Evolutionary conservation across 305 asterid species (phyloP).

Genomic region (Plantago coronopus): DNA sequence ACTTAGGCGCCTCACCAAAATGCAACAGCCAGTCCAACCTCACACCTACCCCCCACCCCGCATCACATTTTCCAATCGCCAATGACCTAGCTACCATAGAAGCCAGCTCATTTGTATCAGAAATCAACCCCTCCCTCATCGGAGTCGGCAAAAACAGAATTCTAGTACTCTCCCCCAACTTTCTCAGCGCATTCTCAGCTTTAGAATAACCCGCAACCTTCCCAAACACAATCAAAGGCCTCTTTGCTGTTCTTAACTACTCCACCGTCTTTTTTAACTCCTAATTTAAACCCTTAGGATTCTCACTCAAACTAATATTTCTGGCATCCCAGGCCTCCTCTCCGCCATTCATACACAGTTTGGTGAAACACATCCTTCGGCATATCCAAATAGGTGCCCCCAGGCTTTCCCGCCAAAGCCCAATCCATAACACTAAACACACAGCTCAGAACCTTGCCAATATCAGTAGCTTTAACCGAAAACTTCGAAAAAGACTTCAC

Average conservation of each 20-base stretch:
- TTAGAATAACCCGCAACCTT: conserved; percentile 79
- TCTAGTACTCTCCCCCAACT: conserved; percentile 60
- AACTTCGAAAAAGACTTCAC: conserved; percentile 69
- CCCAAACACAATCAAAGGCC: conserved; percentile 85
- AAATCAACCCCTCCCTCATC: conserved; percentile 77
- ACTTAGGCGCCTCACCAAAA: conserved; percentile 85
- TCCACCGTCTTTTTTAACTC: conserved; percentile 57
- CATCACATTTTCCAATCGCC: conserved; percentile 84
- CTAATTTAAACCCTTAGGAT: conserved; percentile 30
- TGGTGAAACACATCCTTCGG: conserved; percentile 79
- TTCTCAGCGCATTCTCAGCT: conserved; percentile 56
- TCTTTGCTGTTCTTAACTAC: conserved; percentile 57
- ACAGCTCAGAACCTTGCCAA: conserved; percentile 43
- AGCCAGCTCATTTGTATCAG: conserved; percentile 75
- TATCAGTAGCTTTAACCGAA: conserved; percentile 61
- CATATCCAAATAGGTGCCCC: conserved; percentile 74
- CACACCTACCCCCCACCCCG: conserved; percentile 78
- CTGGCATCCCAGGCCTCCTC: conserved; percentile 42
- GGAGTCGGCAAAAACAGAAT: conserved; percentile 88
- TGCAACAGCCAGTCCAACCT: conserved; percentile 85
- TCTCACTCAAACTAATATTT: conserved; percentile 33
- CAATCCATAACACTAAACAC: conserved; percentile 61
- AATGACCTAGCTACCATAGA: conserved; percentile 85
- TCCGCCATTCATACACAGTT: conserved; percentile 46
- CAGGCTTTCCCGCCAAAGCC: conserved; percentile 62